Evolutionary conservation across 768 basidiomycete genomes (phyloP), one percentile per base, ranked within the genome.

Genomic region (Lactarius vividus): DNA sequence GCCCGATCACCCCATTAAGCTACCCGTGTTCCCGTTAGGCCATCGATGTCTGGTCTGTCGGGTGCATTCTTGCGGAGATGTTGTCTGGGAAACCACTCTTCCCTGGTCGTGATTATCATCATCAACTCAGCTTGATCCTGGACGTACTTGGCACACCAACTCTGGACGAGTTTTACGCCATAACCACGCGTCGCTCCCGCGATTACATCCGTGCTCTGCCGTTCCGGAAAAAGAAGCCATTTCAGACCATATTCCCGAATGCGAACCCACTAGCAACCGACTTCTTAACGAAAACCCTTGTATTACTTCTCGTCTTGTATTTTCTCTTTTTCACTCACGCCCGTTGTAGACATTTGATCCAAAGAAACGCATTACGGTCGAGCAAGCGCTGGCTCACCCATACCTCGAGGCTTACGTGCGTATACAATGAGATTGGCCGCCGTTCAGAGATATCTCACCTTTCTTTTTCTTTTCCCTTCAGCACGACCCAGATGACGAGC

Each of bases 401-500:
- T 96, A 96, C 73, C 83, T 96, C 15, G 93, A 94, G 75, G 92
- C 95, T 75, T 96, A 97, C 74, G 91, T 91, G 72, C 54, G 88
- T 82, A 35, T 70, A 23, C 63, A 56, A 31, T 57, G 54, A 42
- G 40, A 39, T n/a, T 52, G 23, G 6, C 20, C 29, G 23, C 37
- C 20, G 23, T 26, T 52, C 23, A 46, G 20, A 39, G n/a, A 26
- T 8, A 26, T 40, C 56, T 66, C 28, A 69, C 37, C 10, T 15
- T 39, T 57, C 5, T 16, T 37, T 15, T 28, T 46, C 3, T 57
- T 42, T 63, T 35, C 6, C 2, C 11, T 23, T 39, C 71, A 91
- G 88, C 95, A 96, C 73, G 95, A 97, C 74, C 94, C 96, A 2
- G 94, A 96, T 58, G 97, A 99, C 73, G 97, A 99, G 77, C 97